phyloP scores from a whole-genome alignment of 1,284 basidiomycete species.

The Tetrapyrgos nigripes region DNA sequence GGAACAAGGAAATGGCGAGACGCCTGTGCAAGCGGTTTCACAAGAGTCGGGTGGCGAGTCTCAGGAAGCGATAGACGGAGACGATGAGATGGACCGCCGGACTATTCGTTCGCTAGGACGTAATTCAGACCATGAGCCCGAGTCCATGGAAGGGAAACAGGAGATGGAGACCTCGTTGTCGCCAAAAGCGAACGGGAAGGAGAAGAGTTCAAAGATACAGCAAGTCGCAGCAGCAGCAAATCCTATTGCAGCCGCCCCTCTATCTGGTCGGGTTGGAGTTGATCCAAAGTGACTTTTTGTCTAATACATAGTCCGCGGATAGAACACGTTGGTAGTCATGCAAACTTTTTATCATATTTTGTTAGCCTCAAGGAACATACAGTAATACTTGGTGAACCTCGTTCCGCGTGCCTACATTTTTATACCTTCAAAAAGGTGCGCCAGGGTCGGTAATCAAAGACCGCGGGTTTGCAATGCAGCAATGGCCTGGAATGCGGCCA shows the following conservation, averaged over 20 bases:
- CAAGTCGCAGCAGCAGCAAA: not conserved
- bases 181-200: conserved; percentile 1
- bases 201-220: not conserved
- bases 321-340: too few species aligned
- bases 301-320: not conserved
- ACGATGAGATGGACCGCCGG: conserved; percentile 61
- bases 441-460: too few species aligned
- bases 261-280: not conserved
- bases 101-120: conserved; percentile 56
- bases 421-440: too few species aligned
- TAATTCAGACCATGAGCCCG: conserved; percentile 25
- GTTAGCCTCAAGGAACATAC: too few species aligned
- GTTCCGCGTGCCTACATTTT: too few species aligned
- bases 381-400: too few species aligned
- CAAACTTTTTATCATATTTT: too few species aligned
- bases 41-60: conserved; percentile 19
- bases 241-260: not conserved
- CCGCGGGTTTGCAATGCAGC: too few species aligned
- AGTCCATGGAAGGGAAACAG: conserved; percentile 1
- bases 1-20: conserved; percentile 31
- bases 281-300: not conserved
- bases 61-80: conserved; percentile 26
- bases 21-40: not conserved
- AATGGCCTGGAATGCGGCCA: too few species aligned
- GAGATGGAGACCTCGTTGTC: not conserved